Evolutionary conservation across 768 basidiomycete species (phyloP), one percentile per base, ranked within the genome.

Genomic region (Gymnopilus dilepis): DNA sequence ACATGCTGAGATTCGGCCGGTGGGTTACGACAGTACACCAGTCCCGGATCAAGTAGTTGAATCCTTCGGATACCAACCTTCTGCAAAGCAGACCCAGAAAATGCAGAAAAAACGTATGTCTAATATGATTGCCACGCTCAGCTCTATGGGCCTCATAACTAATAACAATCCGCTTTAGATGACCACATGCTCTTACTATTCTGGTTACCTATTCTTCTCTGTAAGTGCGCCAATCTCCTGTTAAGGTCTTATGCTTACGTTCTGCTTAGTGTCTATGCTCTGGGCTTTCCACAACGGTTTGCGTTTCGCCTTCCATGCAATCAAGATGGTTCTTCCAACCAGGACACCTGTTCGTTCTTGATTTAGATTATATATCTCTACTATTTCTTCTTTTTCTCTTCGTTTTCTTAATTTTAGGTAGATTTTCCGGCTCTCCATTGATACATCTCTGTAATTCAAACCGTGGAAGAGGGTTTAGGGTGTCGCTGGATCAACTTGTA

Each of bases 141-240:
- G n/a, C n/a, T n/a, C n/a, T n/a, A n/a, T n/a, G n/a, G n/a, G n/a
- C n/a, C n/a, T n/a, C n/a, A n/a, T n/a, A n/a, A n/a, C n/a, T n/a
- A n/a, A n/a, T n/a, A n/a, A n/a, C n/a, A n/a, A n/a, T n/a, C n/a
- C 60, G 12, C 67, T 47, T 26, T 43, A 93, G 91, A 89, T 75
- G 92, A 95, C 71, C 87, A 86, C 41, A 95, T 95, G 92, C 83
- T 95, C 47, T 69, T 92, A 34, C 70, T 90, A 41, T 95, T 95
- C 79, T 95, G 92, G 92, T 80, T 95, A 67, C 92, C 92, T 17
- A 91, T 94, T 69, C 79, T 95, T 8, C 73, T 94, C 61, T 74
- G 92, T 94, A 67, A 78, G 91, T 86, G n/a, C n/a, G n/a, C n/a
- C 34, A 15, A 40, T n/a, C 21, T 41, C 11, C 9, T 42, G 15